Base-by-base conservation (phyloP, 495 filamentous ascomycete species). In the Paragyromitra xinjiangensis region DNA sequence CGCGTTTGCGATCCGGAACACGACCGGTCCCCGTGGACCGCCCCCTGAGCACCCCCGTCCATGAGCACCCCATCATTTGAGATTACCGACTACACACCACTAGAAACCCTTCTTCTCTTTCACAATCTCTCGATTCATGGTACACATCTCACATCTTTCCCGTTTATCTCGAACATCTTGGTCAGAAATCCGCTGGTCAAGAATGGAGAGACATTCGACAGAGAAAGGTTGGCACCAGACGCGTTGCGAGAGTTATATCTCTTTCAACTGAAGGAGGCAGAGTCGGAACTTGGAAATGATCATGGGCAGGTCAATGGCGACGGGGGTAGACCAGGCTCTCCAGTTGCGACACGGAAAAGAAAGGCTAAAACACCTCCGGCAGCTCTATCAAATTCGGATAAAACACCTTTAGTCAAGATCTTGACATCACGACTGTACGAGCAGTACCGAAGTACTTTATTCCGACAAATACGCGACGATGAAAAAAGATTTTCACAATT, bases 91-190 rank as follows among this genome's bases (percentile, higher is more conserved):
- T 94, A 94, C 84, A 95, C 94, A 74, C 91, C 91, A 66, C 91
- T 97, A 85, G 95, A 98, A 87, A 90, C 89, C 44, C 88, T 98
- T 22, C 88, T 98, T 69, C 89, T 99, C 75, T 95, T 97, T 85
- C 94, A 96, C 84, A 91, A 91, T 9, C 89, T 99, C 59, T 88
- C 88, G 61, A 83, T 87, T 50, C 87, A 90, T 82, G 92, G 92
- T 80, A 84, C 88, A 70, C 87, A 90, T 58, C 86, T 88, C 19
- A 78, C 88, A 56, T 89, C 87, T 67, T 98, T 98, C 83, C 84
- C 83, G 58, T 86, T 85, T 53, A 92, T 97, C 70, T 94, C 95
- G 64, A 87, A 91, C 59, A 84, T 89, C 34, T 86, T 99, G 77
- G 88, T 89, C 82, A 89, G 87, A 77, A 93, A 94, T 81, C 84